These are phyloP conservation scores for Grosmannia clavigera DNA, from an alignment of 2,329 filamentous ascomycete species.

Conservation along the genomic window DNA sequence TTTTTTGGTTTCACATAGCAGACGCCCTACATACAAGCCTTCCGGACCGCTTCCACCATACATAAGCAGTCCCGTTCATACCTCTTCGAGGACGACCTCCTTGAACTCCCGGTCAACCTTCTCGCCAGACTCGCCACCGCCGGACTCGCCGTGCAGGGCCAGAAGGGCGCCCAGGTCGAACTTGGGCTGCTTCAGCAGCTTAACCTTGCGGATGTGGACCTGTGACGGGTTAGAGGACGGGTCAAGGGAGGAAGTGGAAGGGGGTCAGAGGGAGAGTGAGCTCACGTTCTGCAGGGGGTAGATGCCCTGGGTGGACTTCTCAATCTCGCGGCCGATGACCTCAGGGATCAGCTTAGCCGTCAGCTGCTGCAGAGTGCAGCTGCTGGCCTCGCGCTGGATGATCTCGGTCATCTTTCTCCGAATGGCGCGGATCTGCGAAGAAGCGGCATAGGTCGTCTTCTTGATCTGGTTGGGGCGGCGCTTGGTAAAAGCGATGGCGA, in stretches of 20 bases:
- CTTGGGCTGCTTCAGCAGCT: conserved; percentile 97
- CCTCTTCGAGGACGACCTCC: conserved; percentile 87
- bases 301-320: conserved; percentile 99
- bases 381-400: conserved; percentile 89
- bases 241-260: neutral
- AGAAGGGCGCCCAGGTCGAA: conserved; percentile 96
- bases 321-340: conserved; percentile 98
- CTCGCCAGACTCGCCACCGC: conserved; percentile 89
- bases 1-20: conserved; percentile 3
- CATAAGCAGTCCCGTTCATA: conserved; percentile 47
- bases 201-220: conserved; percentile 99
- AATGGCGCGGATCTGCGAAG: conserved; percentile 94
- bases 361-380: conserved; percentile 90
- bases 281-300: conserved; percentile 98
- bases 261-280: neutral
- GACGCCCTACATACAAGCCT: neutral
- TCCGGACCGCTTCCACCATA: conserved; percentile 1
- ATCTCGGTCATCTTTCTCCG: conserved; percentile 99
- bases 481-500: conserved; percentile 99
- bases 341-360: conserved; percentile 98
- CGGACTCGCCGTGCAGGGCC: conserved; percentile 94
- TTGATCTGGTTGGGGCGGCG: conserved; percentile 98
- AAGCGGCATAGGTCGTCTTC: conserved; percentile 98
- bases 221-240: conserved; percentile 24
- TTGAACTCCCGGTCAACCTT: conserved; percentile 99